Evolutionary conservation across 2,329 filamentous ascomycete genomes (phyloP).

Genomic region (Cladorrhinum sp.): DNA sequence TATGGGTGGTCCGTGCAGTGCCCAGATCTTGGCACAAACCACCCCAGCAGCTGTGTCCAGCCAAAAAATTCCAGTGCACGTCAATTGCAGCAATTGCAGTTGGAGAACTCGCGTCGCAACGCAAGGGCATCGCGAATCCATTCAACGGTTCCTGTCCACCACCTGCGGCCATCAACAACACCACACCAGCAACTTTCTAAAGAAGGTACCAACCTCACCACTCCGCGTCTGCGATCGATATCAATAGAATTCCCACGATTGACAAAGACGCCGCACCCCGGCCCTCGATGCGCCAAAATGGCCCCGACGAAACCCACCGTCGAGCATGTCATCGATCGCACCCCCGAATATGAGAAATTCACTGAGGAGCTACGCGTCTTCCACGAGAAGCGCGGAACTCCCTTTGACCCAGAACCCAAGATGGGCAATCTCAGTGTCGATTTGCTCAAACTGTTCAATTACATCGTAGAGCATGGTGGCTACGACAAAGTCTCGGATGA

Average conservation of each 20-base stretch:
- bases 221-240: neutral
- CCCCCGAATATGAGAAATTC: conserved; percentile 74
- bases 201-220: neutral
- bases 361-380: conserved; percentile 69
- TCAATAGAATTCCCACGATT: neutral
- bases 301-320: conserved; percentile 32
- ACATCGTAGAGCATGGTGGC: conserved; percentile 72
- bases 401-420: conserved; percentile 76
- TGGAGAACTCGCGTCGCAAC: neutral
- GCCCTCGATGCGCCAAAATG: conserved; percentile 30
- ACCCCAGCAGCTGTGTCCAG: neutral
- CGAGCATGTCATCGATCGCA: conserved; percentile 52
- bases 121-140: neutral
- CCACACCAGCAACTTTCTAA: neutral
- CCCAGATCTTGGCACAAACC: neutral
- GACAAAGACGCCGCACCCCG: neutral
- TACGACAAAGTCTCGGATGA: conserved; percentile 82
- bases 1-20: neutral
- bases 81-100: neutral
- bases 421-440: conserved; percentile 75
- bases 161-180: neutral
- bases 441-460: conserved; percentile 73
- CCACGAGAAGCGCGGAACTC: conserved; percentile 75
- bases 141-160: neutral
- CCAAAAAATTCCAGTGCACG: neutral